phyloP scores from a whole-genome alignment of 306 rosid species.

The Medicago lupulina region DNA sequence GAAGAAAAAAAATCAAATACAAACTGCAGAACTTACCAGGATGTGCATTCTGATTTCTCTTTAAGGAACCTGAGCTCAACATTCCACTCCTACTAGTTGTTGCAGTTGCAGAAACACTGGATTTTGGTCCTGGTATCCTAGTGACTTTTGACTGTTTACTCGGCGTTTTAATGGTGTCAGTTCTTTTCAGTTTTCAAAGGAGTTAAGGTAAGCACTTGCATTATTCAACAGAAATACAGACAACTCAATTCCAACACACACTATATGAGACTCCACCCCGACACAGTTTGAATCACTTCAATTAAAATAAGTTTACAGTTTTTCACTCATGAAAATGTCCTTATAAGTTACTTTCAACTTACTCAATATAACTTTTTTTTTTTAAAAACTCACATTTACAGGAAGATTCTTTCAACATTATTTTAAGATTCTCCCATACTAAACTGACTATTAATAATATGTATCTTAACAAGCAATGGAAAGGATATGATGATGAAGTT shows the following conservation, averaged over 20 bases:
- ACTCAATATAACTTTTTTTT: not conserved
- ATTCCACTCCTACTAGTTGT: conserved; percentile 52
- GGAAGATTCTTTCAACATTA: not conserved
- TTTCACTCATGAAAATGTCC: not conserved
- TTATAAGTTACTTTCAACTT: conserved; percentile 3
- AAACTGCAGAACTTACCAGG: conserved; percentile 53
- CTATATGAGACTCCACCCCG: not conserved
- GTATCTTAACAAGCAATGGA: conserved; percentile 21
- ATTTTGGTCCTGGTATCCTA: conserved; percentile 57
- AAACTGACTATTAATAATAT: not conserved
- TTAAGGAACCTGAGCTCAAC: conserved; percentile 48
- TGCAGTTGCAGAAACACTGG: conserved; percentile 44
- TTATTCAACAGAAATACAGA: conserved; percentile 32
- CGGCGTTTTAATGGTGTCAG: conserved; percentile 51
- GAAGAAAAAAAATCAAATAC: conserved; percentile 8
- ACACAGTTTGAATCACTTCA: not conserved
- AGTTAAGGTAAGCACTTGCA: conserved; percentile 62
- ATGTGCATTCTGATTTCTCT: conserved; percentile 58
- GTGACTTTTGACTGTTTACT: conserved; percentile 57
- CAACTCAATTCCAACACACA: conserved; percentile 21
- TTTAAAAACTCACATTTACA: not conserved
- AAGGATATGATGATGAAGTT: conserved; percentile 89
- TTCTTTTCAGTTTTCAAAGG: conserved; percentile 62
- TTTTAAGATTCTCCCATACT: not conserved
- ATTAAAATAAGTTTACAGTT: not conserved